Evolutionary conservation across 2,329 filamentous ascomycete genomes (phyloP).

Genomic region (Epichloe sibirici): DNA sequence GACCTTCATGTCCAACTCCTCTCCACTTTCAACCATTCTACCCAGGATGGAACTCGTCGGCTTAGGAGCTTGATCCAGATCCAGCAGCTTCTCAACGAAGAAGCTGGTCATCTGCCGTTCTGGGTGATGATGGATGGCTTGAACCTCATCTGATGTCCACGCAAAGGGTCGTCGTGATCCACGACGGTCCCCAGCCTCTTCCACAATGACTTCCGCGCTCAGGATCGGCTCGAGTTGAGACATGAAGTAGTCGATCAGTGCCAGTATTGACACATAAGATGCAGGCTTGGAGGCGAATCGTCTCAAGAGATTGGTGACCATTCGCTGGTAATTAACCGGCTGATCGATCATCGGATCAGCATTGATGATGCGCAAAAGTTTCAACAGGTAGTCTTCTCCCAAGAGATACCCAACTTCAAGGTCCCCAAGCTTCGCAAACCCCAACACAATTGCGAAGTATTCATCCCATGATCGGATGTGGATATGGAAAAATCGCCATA

Average conservation of each 20-base stretch:
- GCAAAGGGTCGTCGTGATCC: slow-evolving; percentile 24
- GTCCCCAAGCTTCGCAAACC: slow-evolving; percentile 50
- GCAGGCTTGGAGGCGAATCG: slow-evolving; percentile 37
- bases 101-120: slow-evolving; percentile 27
- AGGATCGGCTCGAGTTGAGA: slow-evolving; percentile 28
- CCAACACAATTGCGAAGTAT: slow-evolving; percentile 57
- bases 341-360: slow-evolving; percentile 43
- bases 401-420: slow-evolving; percentile 47
- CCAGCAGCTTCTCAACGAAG: slow-evolving; percentile 55
- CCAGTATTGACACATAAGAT: slow-evolving; percentile 41
- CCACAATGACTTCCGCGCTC: slow-evolving; percentile 23
- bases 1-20: slow-evolving; percentile 38
- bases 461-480: slow-evolving; percentile 61
- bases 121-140: slow-evolving; percentile 29
- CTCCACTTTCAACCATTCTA: slow-evolving; percentile 41
- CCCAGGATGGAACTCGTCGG: slow-evolving; percentile 44
- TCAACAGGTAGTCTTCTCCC: slow-evolving; percentile 46
- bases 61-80: slow-evolving; percentile 42
- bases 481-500: slow-evolving; percentile 53
- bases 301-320: slow-evolving; percentile 40
- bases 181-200: slow-evolving; percentile 28
- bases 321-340: slow-evolving; percentile 40
- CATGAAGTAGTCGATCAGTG: slow-evolving; percentile 34
- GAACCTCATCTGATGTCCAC: slow-evolving; percentile 34
- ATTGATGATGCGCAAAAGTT: slow-evolving; percentile 45